Evolutionary conservation across 2,329 filamentous ascomycete species (phyloP), one percentile per base, ranked within the genome.

Genomic region (Penicillium sclerotigenum): DNA sequence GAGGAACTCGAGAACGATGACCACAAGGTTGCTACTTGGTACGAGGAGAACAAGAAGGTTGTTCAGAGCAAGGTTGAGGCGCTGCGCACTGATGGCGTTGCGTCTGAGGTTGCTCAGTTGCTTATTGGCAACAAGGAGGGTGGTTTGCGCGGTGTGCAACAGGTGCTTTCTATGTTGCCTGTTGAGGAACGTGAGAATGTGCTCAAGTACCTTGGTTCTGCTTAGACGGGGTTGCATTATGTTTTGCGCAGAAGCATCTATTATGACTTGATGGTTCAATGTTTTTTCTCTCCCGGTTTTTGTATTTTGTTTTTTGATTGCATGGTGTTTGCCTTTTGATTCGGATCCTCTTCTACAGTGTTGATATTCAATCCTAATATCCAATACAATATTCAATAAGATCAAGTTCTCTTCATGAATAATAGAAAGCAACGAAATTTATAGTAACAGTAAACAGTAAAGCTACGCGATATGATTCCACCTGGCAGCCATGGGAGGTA

Each of bases 41-140:
- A 97, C 73, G 94, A 99, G 81, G 87, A 93, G 78, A 94, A 97
- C 79, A 83, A 90, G 71, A 90, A 93, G 81, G 78, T 80, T 38
- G 86, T 99, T 48, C 83, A 88, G 60, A 84, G 88, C 60, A 96
- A 94, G 84, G 85, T 97, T 28, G 91, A 97, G 73, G 77, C 81
- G 13, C 81, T 97, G 69, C 94, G 91, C 83, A 82, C 83, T 5
- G 90, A 96, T 58, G 83, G 85, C 40, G 81, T 89, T 28, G 84
- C 86, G 6, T 80, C 81, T 54, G 86, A 90, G 67, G 84, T 91
- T 65, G 87, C 90, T 8, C 83, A 86, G 49, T 69, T 90, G 58
- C 76, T 90, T 70, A 80, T 85, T 64, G 80, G 81, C 53, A 86
- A 88, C 70, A 84, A 84, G 70, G 83, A 86, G 61, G 85, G 84